Evolutionary conservation across 306 rosid genomes (phyloP).

Genomic region (Malus orientalis): DNA sequence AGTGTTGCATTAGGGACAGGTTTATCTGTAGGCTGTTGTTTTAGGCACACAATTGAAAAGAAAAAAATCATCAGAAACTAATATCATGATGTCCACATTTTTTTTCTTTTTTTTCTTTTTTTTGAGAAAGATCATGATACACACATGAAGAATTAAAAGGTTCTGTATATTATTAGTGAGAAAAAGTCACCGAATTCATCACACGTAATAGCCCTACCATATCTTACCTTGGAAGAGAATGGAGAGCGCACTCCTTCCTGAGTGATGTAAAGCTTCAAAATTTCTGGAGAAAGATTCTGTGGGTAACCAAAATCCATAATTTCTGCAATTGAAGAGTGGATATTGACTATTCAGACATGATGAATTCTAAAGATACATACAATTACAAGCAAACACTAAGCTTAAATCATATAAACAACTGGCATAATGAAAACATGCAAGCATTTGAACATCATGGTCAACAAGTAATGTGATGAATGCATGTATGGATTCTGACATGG

Average conservation of each 20-base stretch:
- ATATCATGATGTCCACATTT: too few relatives aligned
- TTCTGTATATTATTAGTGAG: not conserved
- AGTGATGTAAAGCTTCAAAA: constrained; percentile 88
- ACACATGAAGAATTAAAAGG: not conserved
- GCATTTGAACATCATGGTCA: not conserved
- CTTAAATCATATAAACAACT: not conserved
- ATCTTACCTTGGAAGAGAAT: constrained; percentile 86
- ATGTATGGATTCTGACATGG: not conserved
- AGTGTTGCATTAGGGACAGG: constrained; percentile 90
- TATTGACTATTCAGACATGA: constrained; percentile 11
- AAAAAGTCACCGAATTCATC: not conserved
- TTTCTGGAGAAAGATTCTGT: constrained; percentile 96
- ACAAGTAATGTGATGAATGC: not conserved
- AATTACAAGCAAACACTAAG: not conserved
- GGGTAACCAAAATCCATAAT: constrained; percentile 99
- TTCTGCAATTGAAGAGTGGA: constrained; percentile 48
- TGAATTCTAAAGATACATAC: not conserved
- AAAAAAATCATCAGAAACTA: not conserved
- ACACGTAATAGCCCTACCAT: not conserved
- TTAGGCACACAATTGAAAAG: not conserved
- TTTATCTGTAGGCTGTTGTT: constrained; percentile 48
- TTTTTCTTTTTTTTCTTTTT: too few relatives aligned
- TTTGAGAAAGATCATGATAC: not conserved
- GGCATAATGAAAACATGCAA: not conserved
- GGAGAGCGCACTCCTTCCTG: constrained; percentile 99